phyloP scores from a whole-genome alignment of 129 eudicot species.

The Centaurea solstitialis region DNA sequence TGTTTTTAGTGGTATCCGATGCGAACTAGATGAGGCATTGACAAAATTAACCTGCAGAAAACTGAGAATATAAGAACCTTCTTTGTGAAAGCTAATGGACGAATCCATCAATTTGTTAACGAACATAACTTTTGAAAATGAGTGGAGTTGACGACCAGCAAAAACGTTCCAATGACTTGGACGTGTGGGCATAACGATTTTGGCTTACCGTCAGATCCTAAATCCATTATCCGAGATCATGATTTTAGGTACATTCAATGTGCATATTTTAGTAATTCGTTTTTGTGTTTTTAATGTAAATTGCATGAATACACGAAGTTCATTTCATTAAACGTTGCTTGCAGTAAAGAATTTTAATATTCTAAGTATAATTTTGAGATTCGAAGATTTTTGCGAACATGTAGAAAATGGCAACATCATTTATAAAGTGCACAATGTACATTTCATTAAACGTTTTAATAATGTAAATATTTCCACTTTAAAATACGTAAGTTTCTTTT shows the following conservation, averaged over 20 bases:
- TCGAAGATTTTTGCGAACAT: background rate
- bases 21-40: background rate
- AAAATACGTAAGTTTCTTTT: too few relatives aligned
- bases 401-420: background rate
- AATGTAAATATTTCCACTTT: too few relatives aligned
- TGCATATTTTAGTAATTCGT: background rate
- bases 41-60: background rate
- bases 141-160: background rate
- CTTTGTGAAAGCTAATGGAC: background rate
- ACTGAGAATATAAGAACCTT: background rate
- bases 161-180: background rate
- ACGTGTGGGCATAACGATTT: background rate
- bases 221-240: background rate
- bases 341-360: background rate
- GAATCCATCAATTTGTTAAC: background rate
- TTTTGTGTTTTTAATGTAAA: background rate
- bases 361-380: background rate
- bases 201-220: background rate
- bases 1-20: background rate
- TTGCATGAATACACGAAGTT: background rate
- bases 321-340: background rate
- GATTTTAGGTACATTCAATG: background rate
- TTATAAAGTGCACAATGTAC: background rate
- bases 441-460: background rate
- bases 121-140: background rate